These are phyloP conservation scores for Annulohypoxylon maeteangense DNA, from an alignment of 495 filamentous ascomycete species.

Conservation along the genomic window DNA sequence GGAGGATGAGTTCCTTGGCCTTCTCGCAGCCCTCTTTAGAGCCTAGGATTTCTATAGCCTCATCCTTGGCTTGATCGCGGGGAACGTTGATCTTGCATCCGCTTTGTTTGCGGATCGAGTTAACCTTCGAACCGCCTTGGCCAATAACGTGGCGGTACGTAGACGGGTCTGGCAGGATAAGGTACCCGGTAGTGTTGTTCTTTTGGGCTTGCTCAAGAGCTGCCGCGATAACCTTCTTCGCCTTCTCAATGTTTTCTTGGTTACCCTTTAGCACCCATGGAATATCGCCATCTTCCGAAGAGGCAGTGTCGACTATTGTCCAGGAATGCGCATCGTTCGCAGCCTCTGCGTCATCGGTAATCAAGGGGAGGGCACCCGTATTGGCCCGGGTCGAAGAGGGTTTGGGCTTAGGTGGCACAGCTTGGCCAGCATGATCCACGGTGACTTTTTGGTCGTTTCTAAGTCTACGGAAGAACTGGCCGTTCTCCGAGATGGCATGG, in stretches of 20 bases:
- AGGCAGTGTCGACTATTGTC: conserved; percentile 73
- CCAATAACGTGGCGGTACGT: conserved; percentile 93
- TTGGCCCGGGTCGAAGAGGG: conserved; percentile 58
- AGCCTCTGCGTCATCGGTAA: conserved; percentile 80
- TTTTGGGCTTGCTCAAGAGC: conserved; percentile 77
- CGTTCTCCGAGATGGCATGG: conserved; percentile 86
- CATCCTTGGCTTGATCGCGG: conserved; percentile 75
- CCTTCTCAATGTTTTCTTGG: conserved; percentile 78
- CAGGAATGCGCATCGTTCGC: conserved; percentile 76
- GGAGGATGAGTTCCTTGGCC: conserved; percentile 88
- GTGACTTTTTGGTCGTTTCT: conserved; percentile 84
- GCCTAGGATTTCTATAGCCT: conserved; percentile 90
- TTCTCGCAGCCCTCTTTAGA: conserved; percentile 82
- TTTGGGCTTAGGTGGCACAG: conserved; percentile 73
- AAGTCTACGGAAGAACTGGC: conserved; percentile 88
- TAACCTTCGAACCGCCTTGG: conserved; percentile 88
- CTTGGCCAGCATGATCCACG: conserved; percentile 86
- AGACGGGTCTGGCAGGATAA: conserved; percentile 87
- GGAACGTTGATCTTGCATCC: conserved; percentile 93
- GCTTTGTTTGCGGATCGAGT: conserved; percentile 88
- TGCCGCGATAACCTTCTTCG: conserved; percentile 73
- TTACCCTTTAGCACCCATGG: conserved; percentile 90
- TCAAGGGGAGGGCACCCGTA: conserved; percentile 76
- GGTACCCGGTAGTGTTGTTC: conserved; percentile 80
- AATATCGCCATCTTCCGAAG: conserved; percentile 75